Evolutionary conservation across 1,139 yeast species (phyloP).

Genomic region (Magnusiomyces magnusii): DNA sequence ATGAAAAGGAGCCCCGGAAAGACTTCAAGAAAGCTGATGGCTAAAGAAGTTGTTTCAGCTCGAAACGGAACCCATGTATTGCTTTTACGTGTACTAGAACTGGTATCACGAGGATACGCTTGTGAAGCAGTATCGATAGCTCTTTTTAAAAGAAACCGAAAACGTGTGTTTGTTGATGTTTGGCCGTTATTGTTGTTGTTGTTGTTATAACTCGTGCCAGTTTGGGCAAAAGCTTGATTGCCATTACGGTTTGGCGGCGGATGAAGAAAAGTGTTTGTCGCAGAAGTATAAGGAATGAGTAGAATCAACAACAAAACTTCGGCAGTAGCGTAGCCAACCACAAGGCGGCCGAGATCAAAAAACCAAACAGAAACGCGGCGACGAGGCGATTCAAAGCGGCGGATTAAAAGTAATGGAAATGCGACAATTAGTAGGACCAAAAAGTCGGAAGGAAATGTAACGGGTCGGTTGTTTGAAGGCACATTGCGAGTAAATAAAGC

Average conservation of each 20-base stretch:
- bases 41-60: slow-evolving; percentile 10
- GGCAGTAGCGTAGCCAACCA: slow-evolving; percentile 13
- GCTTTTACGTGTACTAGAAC: neutral
- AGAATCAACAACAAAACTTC: slow-evolving; percentile 12
- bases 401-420: slow-evolving; percentile 10
- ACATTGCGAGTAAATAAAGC: neutral
- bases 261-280: neutral
- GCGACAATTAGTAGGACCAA: slow-evolving; percentile 10
- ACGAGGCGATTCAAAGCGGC: slow-evolving; percentile 14
- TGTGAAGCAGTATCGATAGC: too few relatives aligned
- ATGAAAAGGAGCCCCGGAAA: slow-evolving; percentile 15
- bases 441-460: slow-evolving; percentile 9
- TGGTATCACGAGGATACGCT: neutral
- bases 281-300: slow-evolving; percentile 10
- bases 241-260: neutral
- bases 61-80: neutral
- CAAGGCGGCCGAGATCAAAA: slow-evolving; percentile 12
- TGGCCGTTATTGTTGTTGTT: too few relatives aligned
- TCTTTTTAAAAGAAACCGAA: too few relatives aligned
- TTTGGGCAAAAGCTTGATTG: too few relatives aligned
- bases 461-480: neutral
- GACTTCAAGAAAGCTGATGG: slow-evolving; percentile 8
- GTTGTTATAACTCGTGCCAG: too few relatives aligned
- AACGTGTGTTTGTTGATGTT: neutral
- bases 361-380: slow-evolving; percentile 15